Percentiles rank a stretch among this genome's conserved stretches.
Conservation (phyloP, 2,329 filamentous ascomycete species). For the Aspergillus sp. region DNA sequence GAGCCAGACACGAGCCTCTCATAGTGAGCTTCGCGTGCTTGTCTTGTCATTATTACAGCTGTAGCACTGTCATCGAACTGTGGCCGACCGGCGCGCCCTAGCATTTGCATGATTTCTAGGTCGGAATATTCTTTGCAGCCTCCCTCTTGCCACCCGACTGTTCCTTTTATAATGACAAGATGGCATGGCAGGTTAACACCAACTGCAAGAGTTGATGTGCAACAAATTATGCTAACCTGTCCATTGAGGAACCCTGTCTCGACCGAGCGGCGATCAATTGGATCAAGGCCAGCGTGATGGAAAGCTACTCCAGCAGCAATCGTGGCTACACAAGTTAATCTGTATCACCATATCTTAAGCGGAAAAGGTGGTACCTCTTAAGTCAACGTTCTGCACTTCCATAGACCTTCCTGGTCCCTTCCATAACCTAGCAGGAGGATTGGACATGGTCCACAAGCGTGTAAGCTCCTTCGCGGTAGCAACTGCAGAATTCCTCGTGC, state of each 20-base stretch:
- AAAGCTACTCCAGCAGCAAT: conserved; percentile 69
- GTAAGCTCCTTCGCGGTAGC: conserved; percentile 68
- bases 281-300: conserved; percentile 75
- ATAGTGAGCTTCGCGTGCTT: conserved; percentile 66
- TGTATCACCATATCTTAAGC: conserved; percentile 6
- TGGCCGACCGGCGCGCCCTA: conserved; percentile 78
- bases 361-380: conserved; percentile 54
- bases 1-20: conserved; percentile 72
- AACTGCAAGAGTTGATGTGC: conserved; percentile 80
- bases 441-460: conserved; percentile 62
- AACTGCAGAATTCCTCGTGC: conserved; percentile 70
- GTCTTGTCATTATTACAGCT: conserved; percentile 76
- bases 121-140: conserved; percentile 73
- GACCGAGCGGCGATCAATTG: conserved; percentile 64
- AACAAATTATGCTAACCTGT: conserved; percentile 79
- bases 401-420: conserved; percentile 56
- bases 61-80: conserved; percentile 77
- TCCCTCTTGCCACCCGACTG: conserved; percentile 64
- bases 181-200: conserved; percentile 84
- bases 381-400: conserved; percentile 58
- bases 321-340: conserved; percentile 39
- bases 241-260: conserved; percentile 70
- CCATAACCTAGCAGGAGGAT: conserved; percentile 63
- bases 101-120: conserved; percentile 87
- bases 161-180: conserved; percentile 81